phyloP scores from a whole-genome alignment of 2,329 filamentous ascomycete species.

The Trichoderma afroharzianum region DNA sequence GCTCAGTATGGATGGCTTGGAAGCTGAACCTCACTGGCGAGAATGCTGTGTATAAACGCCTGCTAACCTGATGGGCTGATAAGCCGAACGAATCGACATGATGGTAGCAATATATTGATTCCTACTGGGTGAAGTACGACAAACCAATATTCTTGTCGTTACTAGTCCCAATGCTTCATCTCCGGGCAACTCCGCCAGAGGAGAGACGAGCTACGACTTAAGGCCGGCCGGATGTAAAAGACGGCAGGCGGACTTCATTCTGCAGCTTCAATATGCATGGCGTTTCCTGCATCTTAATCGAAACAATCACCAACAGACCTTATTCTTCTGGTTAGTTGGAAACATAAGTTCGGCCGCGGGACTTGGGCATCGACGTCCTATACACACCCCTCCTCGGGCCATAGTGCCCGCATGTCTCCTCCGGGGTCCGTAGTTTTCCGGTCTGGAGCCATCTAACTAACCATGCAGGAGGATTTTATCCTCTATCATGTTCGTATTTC shows the following conservation, averaged over 20 bases:
- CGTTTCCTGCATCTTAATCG: constrained; percentile 6
- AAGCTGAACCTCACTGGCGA: constrained; percentile 8
- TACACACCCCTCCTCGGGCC: background rate
- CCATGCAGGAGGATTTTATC: background rate
- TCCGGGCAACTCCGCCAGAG: background rate
- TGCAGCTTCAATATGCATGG: constrained; percentile 6
- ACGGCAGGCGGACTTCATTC: background rate
- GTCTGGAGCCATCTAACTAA: background rate
- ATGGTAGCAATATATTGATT: background rate
- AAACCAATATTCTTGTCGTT: background rate
- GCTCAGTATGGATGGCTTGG: background rate
- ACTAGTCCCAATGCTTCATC: background rate
- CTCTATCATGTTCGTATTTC: background rate
- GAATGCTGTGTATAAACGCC: background rate
- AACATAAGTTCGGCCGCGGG: background rate
- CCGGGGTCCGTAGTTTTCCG: background rate
- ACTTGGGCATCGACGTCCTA: background rate
- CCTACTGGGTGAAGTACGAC: background rate
- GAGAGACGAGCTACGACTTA: background rate
- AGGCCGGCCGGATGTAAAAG: background rate
- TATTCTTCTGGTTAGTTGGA: background rate
- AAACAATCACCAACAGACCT: constrained; percentile 14
- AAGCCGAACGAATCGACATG: background rate
- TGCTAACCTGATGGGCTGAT: background rate
- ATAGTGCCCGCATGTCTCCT: background rate